These are phyloP conservation scores for Pichia sporocuriosa DNA, from an alignment of 805 yeast species.

Conservation along the genomic window DNA sequence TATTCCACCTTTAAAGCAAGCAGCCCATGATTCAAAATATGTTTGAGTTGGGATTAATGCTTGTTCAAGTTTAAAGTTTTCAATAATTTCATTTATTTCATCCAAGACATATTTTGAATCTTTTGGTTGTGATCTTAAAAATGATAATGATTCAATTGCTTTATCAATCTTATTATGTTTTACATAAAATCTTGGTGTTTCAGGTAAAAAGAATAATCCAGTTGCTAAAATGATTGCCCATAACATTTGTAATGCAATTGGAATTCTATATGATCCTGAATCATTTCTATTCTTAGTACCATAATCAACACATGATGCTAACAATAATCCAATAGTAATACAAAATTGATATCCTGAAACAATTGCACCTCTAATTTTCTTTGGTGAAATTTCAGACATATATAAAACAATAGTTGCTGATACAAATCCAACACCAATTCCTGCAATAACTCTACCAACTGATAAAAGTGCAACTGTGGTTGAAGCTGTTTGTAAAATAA, in stretches of 20 bases:
- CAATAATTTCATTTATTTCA: slow-evolving; percentile 44
- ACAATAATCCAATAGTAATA: slow-evolving; percentile 62
- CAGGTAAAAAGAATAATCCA: slow-evolving; percentile 66
- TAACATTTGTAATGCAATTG: slow-evolving; percentile 62
- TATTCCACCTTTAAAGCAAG: slow-evolving; percentile 38
- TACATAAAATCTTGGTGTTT: slow-evolving; percentile 67
- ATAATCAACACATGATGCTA: slow-evolving; percentile 66
- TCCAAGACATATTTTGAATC: slow-evolving; percentile 41
- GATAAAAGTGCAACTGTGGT: slow-evolving; percentile 43
- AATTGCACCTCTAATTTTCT: slow-evolving; percentile 70
- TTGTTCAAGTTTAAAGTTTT: slow-evolving; percentile 42
- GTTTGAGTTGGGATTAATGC: slow-evolving; percentile 30
- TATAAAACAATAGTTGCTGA: slow-evolving; percentile 73
- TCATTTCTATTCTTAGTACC: slow-evolving; percentile 50
- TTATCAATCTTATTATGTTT: slow-evolving; percentile 47
- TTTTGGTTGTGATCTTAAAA: slow-evolving; percentile 43
- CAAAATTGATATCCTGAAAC: slow-evolving; percentile 63
- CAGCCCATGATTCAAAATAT: slow-evolving; percentile 34
- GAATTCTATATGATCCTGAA: slow-evolving; percentile 63
- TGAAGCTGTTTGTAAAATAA: slow-evolving; percentile 40
- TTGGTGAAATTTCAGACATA: slow-evolving; percentile 74
- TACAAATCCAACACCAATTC: slow-evolving; percentile 70
- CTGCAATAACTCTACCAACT: slow-evolving; percentile 65
- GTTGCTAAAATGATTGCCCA: slow-evolving; percentile 55
- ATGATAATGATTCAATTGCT: slow-evolving; percentile 50